Evolutionary conservation across 371 early-diverging fungal genomes (phyloP).

Genomic region (Apophysomyces elegans): DNA sequence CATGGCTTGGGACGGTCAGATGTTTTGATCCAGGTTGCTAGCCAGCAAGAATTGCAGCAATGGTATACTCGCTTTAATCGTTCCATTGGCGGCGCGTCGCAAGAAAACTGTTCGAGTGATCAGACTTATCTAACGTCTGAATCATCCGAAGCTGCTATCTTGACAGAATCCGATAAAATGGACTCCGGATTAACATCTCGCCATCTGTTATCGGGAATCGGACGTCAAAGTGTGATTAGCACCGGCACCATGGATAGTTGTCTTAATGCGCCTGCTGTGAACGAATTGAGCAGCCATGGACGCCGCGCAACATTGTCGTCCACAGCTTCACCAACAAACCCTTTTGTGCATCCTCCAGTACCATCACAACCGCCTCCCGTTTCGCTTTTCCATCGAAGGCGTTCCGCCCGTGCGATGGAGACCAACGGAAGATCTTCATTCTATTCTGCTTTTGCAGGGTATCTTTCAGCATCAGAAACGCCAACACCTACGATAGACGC

Average conservation of each 20-base stretch:
- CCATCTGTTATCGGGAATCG: constrained; percentile 6
- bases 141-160: background rate
- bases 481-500: background rate
- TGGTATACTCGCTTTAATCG: constrained; percentile 51
- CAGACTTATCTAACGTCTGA: background rate
- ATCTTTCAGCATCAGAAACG: background rate
- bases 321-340: background rate
- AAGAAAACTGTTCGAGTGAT: constrained; percentile 1
- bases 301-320: background rate
- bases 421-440: background rate
- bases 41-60: constrained; percentile 42
- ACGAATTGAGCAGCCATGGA: background rate
- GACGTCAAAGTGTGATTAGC: constrained; percentile 18
- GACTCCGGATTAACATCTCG: constrained; percentile 6
- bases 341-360: background rate
- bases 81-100: background rate
- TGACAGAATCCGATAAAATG: constrained; percentile 1
- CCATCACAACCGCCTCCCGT: background rate
- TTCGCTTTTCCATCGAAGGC: background rate
- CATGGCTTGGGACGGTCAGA: constrained; percentile 44
- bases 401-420: background rate
- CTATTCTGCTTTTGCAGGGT: background rate
- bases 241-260: constrained; percentile 17
- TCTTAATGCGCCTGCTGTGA: constrained; percentile 15
- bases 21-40: constrained; percentile 54